A percentile compares a stretch with the other conserved stretches of the same genome.
Evolutionary conservation across 1,139 yeast genomes (phyloP).

Genomic region (Pichia sp.): DNA sequence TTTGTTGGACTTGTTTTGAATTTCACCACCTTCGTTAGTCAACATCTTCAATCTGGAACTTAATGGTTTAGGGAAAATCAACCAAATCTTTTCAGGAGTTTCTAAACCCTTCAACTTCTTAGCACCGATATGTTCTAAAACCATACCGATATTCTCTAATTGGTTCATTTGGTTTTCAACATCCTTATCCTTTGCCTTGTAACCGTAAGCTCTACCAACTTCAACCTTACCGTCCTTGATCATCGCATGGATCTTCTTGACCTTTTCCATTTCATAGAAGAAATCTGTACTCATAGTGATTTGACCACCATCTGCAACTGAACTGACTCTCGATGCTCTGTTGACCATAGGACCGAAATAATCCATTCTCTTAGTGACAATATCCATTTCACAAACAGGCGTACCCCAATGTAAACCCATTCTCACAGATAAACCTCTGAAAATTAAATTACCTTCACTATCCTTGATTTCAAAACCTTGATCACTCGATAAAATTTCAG

Average conservation of each 20-base stretch:
- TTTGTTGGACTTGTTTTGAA: constrained; percentile 26
- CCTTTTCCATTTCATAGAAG: constrained; percentile 63
- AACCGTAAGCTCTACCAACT: constrained; percentile 62
- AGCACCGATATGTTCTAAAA: constrained; percentile 76
- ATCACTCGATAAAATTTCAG: constrained; percentile 79
- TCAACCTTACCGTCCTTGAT: constrained; percentile 40
- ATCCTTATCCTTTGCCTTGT: constrained; percentile 56
- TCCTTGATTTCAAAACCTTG: constrained; percentile 88
- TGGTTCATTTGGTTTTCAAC: constrained; percentile 67
- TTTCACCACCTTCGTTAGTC: constrained; percentile 26
- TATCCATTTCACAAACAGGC: constrained; percentile 95
- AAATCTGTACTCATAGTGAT: constrained; percentile 85
- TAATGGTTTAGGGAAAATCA: constrained; percentile 70
- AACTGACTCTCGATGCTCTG: constrained; percentile 88
- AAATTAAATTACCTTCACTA: constrained; percentile 57
- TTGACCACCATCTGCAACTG: constrained; percentile 99
- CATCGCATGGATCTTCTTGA: constrained; percentile 52
- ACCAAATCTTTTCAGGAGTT: constrained; percentile 84
- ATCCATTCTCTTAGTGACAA: constrained; percentile 96
- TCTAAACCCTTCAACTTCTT: constrained; percentile 91
- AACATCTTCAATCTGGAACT: constrained; percentile 52
- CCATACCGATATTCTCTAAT: constrained; percentile 68
- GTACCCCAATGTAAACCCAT: constrained; percentile 99
- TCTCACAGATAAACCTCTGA: constrained; percentile 88
- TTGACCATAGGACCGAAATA: constrained; percentile 99